Conservation (phyloP, 2,329 filamentous ascomycete genomes). For the Penicillium decumbens region DNA sequence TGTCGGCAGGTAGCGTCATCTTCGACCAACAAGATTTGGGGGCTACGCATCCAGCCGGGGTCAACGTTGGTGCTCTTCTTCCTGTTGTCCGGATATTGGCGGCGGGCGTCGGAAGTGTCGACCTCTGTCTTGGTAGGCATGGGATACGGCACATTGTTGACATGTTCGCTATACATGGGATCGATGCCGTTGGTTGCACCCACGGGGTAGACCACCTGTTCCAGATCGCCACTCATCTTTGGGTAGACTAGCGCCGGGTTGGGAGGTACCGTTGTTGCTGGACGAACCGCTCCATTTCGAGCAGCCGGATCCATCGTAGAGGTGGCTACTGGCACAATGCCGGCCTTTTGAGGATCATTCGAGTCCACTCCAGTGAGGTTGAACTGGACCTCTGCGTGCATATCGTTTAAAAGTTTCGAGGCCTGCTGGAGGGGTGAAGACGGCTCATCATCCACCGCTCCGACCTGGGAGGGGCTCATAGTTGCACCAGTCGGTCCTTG, state of each 20-base stretch:
- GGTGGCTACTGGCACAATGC: slow-evolving; percentile 53
- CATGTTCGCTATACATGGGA: slow-evolving; percentile 88
- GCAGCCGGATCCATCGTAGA: slow-evolving; percentile 52
- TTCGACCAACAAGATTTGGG: slow-evolving; percentile 85
- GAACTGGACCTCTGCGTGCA: slow-evolving; percentile 61
- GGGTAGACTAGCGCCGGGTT: slow-evolving; percentile 49
- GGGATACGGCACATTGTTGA: slow-evolving; percentile 87
- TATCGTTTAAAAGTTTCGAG: slow-evolving; percentile 60
- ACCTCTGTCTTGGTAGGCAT: slow-evolving; percentile 60
- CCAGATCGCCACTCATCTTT: slow-evolving; percentile 54
- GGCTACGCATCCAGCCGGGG: slow-evolving; percentile 62
- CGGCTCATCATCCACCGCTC: slow-evolving; percentile 56
- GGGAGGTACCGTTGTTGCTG: slow-evolving; percentile 45
- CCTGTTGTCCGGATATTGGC: slow-evolving; percentile 48
- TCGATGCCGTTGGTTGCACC: slow-evolving; percentile 89
- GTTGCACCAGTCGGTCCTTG: slow-evolving; percentile 39
- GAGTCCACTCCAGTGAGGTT: slow-evolving; percentile 62
- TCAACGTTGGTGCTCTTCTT: slow-evolving; percentile 60
- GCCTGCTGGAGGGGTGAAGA: slow-evolving; percentile 66
- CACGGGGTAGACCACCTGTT: slow-evolving; percentile 80
- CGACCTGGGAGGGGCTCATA: slow-evolving; percentile 45
- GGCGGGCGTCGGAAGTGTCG: slow-evolving; percentile 47
- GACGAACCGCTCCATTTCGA: slow-evolving; percentile 43
- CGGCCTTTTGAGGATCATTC: slow-evolving; percentile 55
- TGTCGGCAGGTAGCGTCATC: slow-evolving; percentile 65